These are phyloP conservation scores for Dactylonectria macrodidyma DNA, from an alignment of 2,329 filamentous ascomycete genomes.

Conservation along the genomic window DNA sequence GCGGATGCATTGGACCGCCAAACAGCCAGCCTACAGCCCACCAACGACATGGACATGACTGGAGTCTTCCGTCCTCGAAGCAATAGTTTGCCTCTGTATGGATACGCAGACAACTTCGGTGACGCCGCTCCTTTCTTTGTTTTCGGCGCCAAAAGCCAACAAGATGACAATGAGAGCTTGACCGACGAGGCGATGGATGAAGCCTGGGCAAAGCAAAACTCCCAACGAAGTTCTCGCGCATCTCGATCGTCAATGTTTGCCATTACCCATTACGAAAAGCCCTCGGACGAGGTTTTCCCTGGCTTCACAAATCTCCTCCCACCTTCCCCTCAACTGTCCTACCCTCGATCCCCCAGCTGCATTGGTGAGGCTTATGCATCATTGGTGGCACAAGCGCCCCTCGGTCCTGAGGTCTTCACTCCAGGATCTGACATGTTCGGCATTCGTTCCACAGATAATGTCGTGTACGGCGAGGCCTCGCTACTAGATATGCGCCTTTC, in stretches of 20 bases:
- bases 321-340: slow-evolving; percentile 35
- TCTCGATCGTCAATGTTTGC: slow-evolving; percentile 46
- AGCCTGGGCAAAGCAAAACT: slow-evolving; percentile 24
- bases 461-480: slow-evolving; percentile 58
- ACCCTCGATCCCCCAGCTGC: slow-evolving; percentile 50
- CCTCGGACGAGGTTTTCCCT: slow-evolving; percentile 41
- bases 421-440: slow-evolving; percentile 54
- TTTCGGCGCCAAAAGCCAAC: slow-evolving; percentile 57
- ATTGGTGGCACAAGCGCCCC: slow-evolving; percentile 32
- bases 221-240: slow-evolving; percentile 13
- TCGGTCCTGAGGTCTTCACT: slow-evolving; percentile 46
- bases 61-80: slow-evolving; percentile 59
- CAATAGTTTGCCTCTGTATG: slow-evolving; percentile 65
- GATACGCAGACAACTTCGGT: slow-evolving; percentile 59
- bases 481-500: slow-evolving; percentile 55
- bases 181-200: slow-evolving; percentile 35
- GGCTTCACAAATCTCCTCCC: slow-evolving; percentile 40
- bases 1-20: slow-evolving; percentile 71
- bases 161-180: slow-evolving; percentile 41
- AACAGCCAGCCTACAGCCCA: slow-evolving; percentile 68
- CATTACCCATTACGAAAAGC: slow-evolving; percentile 50
- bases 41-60: slow-evolving; percentile 64
- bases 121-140: slow-evolving; percentile 64
- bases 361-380: slow-evolving; percentile 52
- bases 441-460: slow-evolving; percentile 53